These are phyloP conservation scores for Tylopilus subfusipes DNA, from an alignment of 768 basidiomycete species.

Conservation along the genomic window DNA sequence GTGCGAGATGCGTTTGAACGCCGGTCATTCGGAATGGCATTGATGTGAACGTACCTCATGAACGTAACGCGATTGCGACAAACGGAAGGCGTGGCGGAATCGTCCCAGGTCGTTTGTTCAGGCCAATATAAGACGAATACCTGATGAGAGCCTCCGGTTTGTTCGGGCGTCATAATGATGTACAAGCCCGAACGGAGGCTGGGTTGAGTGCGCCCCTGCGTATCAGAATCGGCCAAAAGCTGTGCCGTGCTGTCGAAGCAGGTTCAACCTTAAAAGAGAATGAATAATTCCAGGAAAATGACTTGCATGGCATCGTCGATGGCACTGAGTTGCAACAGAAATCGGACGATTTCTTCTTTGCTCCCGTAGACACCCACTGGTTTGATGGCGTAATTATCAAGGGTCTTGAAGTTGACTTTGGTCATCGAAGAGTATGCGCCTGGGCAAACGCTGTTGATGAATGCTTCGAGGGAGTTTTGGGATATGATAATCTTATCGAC, in stretches of 20 bases:
- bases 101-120: slow-evolving; percentile 56
- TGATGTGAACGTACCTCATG: slow-evolving; percentile 45
- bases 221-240: slow-evolving; percentile 14
- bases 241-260: slow-evolving; percentile 6
- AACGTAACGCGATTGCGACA: slow-evolving; percentile 55
- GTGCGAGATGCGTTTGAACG: not conserved
- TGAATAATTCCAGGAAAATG: no score
- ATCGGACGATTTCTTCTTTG: slow-evolving; percentile 45
- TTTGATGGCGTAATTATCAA: slow-evolving; percentile 45
- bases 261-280: not conserved
- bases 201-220: slow-evolving; percentile 1
- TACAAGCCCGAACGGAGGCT: slow-evolving; percentile 23
- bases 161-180: slow-evolving; percentile 9
- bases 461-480: slow-evolving; percentile 44
- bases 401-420: slow-evolving; percentile 50
- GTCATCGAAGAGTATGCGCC: slow-evolving; percentile 53
- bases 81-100: slow-evolving; percentile 42
- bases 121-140: slow-evolving; percentile 61
- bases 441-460: slow-evolving; percentile 48
- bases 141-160: slow-evolving; percentile 10
- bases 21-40: not conserved
- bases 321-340: slow-evolving; percentile 36
- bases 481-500: slow-evolving; percentile 64
- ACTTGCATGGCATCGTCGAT: slow-evolving; percentile 42
- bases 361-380: slow-evolving; percentile 59